A percentile compares a stretch with the other conserved stretches of the same genome.
These are phyloP conservation scores for Verbena officinalis DNA, from an alignment of 257 asterid genomes.

Conservation along the genomic window DNA sequence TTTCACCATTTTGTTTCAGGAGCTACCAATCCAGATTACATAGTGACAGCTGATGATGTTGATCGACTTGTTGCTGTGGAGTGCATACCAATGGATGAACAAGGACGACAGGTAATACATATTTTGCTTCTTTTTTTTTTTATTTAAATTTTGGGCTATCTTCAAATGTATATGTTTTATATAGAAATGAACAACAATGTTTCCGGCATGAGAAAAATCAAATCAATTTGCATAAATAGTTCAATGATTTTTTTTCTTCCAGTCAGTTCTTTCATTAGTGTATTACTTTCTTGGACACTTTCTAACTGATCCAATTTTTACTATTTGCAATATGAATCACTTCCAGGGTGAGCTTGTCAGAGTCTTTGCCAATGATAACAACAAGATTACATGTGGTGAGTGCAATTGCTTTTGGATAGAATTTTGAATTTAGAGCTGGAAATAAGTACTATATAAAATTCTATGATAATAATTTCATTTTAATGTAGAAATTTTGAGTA, in stretches of 20 bases:
- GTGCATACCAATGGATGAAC: conserved; percentile 99
- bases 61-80: conserved; percentile 94
- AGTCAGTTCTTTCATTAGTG: too few species aligned
- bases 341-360: conserved; percentile 94
- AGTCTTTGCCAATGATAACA: conserved; percentile 88
- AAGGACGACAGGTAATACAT: conserved; percentile 75
- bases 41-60: conserved; percentile 95
- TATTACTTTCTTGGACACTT: not conserved
- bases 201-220: conserved; percentile 15
- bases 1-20: conserved; percentile 46
- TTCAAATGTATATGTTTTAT: conserved; percentile 12
- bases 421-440: conserved; percentile 11
- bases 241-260: too few species aligned
- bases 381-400: conserved; percentile 97
- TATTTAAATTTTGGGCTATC: conserved; percentile 12
- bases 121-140: conserved; percentile 17
- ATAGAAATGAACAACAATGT: conserved; percentile 4
- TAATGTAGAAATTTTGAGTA: not conserved
- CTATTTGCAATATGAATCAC: conserved; percentile 18
- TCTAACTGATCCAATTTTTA: conserved; percentile 8
- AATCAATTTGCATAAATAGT: conserved; percentile 12
- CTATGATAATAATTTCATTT: conserved; percentile 3
- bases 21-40: conserved; percentile 97
- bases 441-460: not conserved
- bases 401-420: conserved; percentile 27